Conservation (phyloP, 371 early-diverging fungal species). For the Parasitella parasitica region DNA sequence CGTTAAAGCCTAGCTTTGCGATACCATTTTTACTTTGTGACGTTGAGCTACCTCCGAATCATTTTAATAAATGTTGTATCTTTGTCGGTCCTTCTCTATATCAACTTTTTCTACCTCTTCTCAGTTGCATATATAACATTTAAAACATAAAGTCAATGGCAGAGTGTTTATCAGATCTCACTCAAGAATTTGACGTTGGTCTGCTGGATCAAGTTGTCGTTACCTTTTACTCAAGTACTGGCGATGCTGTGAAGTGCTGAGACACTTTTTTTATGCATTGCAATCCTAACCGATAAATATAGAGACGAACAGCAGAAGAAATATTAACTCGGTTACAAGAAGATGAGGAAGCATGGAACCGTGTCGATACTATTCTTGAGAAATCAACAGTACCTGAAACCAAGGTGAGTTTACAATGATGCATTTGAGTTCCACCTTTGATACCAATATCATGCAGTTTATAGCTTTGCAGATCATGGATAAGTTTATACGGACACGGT, state of each 20-base stretch:
- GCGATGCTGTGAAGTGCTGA: slow-evolving; percentile 62
- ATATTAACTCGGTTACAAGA: slow-evolving; percentile 94
- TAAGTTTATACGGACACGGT: slow-evolving; percentile 94
- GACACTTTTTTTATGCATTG: neutral
- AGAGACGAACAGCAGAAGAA: slow-evolving; percentile 71
- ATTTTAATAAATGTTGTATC: too few species aligned
- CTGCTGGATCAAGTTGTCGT: slow-evolving; percentile 89
- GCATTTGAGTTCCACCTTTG: neutral
- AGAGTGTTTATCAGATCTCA: slow-evolving; percentile 86
- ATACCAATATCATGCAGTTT: slow-evolving; percentile 57
- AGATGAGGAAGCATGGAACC: slow-evolving; percentile 96
- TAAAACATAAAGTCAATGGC: too few species aligned
- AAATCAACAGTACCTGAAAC: slow-evolving; percentile 79
- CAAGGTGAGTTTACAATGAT: slow-evolving; percentile 64
- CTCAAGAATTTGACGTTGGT: slow-evolving; percentile 80
- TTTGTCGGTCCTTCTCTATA: too few species aligned
- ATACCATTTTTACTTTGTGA: too few species aligned
- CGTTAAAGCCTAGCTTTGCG: too few species aligned
- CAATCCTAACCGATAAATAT: neutral
- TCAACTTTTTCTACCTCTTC: too few species aligned
- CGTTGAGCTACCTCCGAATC: too few species aligned
- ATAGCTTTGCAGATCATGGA: slow-evolving; percentile 97
- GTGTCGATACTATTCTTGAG: slow-evolving; percentile 93
- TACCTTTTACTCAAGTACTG: slow-evolving; percentile 70
- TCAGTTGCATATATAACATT: too few species aligned